A percentile compares a stretch with the other conserved stretches of the same genome.
Conservation (phyloP, 176 grass and related monocot genomes). For the Oryza glumipatula region DNA sequence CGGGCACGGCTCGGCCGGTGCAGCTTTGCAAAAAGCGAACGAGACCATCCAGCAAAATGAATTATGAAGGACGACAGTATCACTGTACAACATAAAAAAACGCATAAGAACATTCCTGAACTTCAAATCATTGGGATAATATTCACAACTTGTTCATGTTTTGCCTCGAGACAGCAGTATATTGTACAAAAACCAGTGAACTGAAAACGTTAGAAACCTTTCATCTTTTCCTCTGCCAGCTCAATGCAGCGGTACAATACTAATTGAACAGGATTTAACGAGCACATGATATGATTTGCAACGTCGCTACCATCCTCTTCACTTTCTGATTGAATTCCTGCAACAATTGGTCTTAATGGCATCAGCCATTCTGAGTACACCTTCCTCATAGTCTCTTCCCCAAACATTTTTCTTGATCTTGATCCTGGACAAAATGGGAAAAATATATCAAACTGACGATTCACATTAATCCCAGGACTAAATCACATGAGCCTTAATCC, state of each 20-base stretch:
- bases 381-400: conserved; percentile 48
- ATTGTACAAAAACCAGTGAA: background rate
- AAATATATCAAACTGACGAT: conserved; percentile 25
- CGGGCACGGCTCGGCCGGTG: too few relatives aligned
- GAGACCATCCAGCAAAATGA: background rate
- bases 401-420: conserved; percentile 49
- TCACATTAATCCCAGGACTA: background rate
- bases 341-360: conserved; percentile 59
- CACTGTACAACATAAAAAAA: too few relatives aligned
- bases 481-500: conserved; percentile 15
- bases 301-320: conserved; percentile 46
- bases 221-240: conserved; percentile 73
- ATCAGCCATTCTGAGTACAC: conserved; percentile 78
- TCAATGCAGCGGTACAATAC: conserved; percentile 83
- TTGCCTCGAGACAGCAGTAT: background rate
- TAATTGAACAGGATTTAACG: conserved; percentile 73
- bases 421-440: conserved; percentile 47
- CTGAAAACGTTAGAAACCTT: conserved; percentile 26
- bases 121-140: background rate
- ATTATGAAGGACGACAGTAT: background rate
- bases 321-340: conserved; percentile 49
- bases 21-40: background rate
- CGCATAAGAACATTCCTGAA: background rate
- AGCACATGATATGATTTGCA: conserved; percentile 51
- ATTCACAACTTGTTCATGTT: background rate